phyloP scores from a whole-genome alignment of 306 rosid genomes.

The Rosa chinensis region DNA sequence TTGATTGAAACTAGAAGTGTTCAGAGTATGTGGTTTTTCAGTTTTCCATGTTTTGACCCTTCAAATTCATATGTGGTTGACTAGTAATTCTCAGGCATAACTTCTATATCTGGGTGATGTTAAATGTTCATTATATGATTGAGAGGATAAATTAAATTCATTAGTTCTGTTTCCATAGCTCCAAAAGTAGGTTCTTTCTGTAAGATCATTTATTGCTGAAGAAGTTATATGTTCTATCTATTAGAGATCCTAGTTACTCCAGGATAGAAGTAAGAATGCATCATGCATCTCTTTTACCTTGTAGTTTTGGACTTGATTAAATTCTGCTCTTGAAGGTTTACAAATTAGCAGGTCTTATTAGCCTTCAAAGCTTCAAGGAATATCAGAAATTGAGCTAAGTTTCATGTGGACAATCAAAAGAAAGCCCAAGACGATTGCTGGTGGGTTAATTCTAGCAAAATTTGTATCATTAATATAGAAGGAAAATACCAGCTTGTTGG shows the following conservation, averaged over 20 bases:
- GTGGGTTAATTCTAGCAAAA: too few species aligned
- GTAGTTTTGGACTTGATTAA: conserved; percentile 21
- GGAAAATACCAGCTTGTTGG: too few species aligned
- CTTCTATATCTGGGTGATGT: too few species aligned
- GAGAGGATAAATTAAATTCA: neutral
- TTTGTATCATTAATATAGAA: too few species aligned
- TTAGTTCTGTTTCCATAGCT: neutral
- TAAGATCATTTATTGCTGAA: neutral
- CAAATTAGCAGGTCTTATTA: conserved; percentile 51
- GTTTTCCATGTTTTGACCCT: too few species aligned
- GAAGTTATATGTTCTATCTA: neutral
- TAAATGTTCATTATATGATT: neutral
- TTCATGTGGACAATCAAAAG: too few species aligned
- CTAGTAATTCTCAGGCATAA: too few species aligned
- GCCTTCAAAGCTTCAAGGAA: conserved; percentile 45
- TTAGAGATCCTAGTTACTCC: neutral
- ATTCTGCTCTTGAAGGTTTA: conserved; percentile 64
- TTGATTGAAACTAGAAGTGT: too few species aligned
- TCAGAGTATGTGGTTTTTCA: too few species aligned
- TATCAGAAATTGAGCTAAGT: conserved; percentile 50
- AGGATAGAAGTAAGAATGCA: neutral
- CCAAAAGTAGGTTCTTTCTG: neutral
- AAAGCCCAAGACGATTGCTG: too few species aligned
- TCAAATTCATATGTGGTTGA: too few species aligned
- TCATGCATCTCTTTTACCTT: neutral